Percentiles rank a stretch among this genome's conserved stretches.
Evolutionary conservation across 176 grass and related monocot genomes (phyloP).

Genomic region (Cenchrus purpureus): DNA sequence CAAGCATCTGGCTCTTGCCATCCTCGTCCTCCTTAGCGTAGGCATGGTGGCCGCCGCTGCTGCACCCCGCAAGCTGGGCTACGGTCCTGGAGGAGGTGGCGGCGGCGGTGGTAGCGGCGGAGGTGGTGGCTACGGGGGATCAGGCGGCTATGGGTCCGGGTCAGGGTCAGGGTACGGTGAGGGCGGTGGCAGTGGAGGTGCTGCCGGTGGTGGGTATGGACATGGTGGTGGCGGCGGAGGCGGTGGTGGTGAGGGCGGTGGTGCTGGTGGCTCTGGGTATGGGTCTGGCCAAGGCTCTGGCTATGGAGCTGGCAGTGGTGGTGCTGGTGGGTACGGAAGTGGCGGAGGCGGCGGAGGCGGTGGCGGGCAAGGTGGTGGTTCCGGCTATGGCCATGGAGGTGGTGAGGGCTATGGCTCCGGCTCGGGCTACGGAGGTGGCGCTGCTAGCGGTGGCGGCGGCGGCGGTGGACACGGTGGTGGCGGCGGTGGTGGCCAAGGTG

Average conservation of each 20-base stretch:
- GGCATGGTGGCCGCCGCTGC: slow-evolving; percentile 34
- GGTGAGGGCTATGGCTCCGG: slow-evolving; percentile 33
- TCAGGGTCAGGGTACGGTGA: slow-evolving; percentile 39
- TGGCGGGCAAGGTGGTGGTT: not conserved
- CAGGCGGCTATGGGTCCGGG: slow-evolving; percentile 26
- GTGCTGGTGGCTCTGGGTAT: not conserved
- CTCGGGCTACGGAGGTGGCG: slow-evolving; percentile 7
- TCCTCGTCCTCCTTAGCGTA: slow-evolving; percentile 54
- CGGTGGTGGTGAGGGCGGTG: not conserved
- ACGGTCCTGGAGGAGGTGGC: slow-evolving; percentile 7
- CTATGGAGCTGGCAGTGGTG: not conserved
- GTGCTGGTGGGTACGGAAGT: slow-evolving; percentile 22
- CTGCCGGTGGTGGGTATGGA: slow-evolving; percentile 1
- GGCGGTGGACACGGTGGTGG: not conserved
- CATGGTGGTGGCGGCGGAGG: not conserved
- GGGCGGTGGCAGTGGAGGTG: slow-evolving; percentile 41
- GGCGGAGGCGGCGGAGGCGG: not conserved
- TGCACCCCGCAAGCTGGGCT: slow-evolving; percentile 33
- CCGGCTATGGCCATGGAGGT: not conserved
- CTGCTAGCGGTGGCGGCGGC: not conserved
- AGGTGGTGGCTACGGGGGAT: slow-evolving; percentile 31
- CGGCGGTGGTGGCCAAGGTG: not conserved
- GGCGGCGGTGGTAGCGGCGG: slow-evolving; percentile 31
- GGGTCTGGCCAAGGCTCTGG: slow-evolving; percentile 11
- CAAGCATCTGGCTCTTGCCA: slow-evolving; percentile 42